A percentile compares a stretch with the other conserved stretches of the same genome.
Conservation (phyloP, 192 early-diverging fungal genomes). For the Gigaspora rosea region DNA sequence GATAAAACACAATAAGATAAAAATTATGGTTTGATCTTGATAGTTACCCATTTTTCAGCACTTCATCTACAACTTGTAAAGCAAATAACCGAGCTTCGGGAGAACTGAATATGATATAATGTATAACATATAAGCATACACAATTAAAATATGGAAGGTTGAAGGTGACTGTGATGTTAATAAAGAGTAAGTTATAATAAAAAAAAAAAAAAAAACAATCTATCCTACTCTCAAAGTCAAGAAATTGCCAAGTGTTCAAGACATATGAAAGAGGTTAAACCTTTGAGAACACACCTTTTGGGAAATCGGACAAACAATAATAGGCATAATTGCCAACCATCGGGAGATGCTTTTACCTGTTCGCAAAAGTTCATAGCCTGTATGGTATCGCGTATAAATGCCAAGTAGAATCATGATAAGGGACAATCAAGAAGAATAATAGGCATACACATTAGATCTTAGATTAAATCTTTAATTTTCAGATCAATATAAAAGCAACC, state of each 20-base stretch:
- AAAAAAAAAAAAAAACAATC: too few relatives aligned
- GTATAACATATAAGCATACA: slow-evolving; percentile 4
- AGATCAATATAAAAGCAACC: too few relatives aligned
- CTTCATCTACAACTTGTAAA: slow-evolving; percentile 79
- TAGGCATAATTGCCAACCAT: slow-evolving; percentile 87
- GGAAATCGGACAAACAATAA: slow-evolving; percentile 75
- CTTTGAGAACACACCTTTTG: slow-evolving; percentile 53
- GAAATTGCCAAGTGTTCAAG: neutral
- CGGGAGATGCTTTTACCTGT: slow-evolving; percentile 69
- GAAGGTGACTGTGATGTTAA: slow-evolving; percentile 32
- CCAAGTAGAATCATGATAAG: neutral
- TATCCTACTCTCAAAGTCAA: neutral
- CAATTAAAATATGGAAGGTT: slow-evolving; percentile 15
- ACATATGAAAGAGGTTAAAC: neutral
- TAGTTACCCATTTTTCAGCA: slow-evolving; percentile 57
- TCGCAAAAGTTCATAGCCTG: slow-evolving; percentile 85
- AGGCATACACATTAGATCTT: neutral
- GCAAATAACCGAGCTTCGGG: slow-evolving; percentile 84
- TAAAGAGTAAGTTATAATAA: slow-evolving; percentile 27
- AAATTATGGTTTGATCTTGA: neutral
- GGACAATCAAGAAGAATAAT: too few relatives aligned
- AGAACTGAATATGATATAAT: slow-evolving; percentile 43
- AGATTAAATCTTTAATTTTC: neutral
- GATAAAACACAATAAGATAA: neutral
- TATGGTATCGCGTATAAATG: slow-evolving; percentile 17